A percentile compares a stretch with the other conserved stretches of the same genome.
Evolutionary conservation across 805 yeast species (phyloP).

Genomic region (Suhomyces canberraensis): DNA sequence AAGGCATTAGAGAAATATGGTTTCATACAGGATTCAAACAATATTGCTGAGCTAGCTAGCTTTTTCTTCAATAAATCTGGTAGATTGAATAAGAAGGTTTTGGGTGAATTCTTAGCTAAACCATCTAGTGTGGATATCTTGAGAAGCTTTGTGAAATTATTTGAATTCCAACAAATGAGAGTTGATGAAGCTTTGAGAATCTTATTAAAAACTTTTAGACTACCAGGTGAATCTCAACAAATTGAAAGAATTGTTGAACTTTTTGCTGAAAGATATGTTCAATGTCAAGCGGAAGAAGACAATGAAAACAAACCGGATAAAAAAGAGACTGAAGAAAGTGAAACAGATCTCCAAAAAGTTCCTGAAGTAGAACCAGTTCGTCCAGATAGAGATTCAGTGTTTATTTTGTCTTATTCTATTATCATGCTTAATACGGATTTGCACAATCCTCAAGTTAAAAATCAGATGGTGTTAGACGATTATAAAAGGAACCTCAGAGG

Average conservation of each 20-base stretch:
- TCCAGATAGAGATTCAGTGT: constrained; percentile 84
- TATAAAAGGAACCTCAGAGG: constrained; percentile 80
- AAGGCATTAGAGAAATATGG: constrained; percentile 59
- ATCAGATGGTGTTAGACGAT: constrained; percentile 84
- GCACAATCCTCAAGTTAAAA: constrained; percentile 88
- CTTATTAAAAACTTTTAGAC: constrained; percentile 75
- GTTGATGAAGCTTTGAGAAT: constrained; percentile 92
- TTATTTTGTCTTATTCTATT: constrained; percentile 84
- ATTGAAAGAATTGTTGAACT: constrained; percentile 88
- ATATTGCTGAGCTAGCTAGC: constrained; percentile 61
- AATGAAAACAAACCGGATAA: constrained; percentile 10
- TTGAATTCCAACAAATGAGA: constrained; percentile 74
- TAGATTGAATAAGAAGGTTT: constrained; percentile 77
- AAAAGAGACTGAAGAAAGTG: background rate
- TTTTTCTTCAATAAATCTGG: constrained; percentile 79
- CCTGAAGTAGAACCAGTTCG: constrained; percentile 44
- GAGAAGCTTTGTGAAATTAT: constrained; percentile 58
- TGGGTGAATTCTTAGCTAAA: constrained; percentile 85
- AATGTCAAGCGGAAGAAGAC: constrained; percentile 42
- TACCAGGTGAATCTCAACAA: constrained; percentile 97
- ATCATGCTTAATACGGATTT: constrained; percentile 93
- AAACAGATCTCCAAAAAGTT: background rate
- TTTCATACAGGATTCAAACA: constrained; percentile 49
- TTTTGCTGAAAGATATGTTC: constrained; percentile 78
- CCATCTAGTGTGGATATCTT: constrained; percentile 61